Conservation (phyloP, 768 basidiomycete genomes). For the Agaricus subrufescens region DNA sequence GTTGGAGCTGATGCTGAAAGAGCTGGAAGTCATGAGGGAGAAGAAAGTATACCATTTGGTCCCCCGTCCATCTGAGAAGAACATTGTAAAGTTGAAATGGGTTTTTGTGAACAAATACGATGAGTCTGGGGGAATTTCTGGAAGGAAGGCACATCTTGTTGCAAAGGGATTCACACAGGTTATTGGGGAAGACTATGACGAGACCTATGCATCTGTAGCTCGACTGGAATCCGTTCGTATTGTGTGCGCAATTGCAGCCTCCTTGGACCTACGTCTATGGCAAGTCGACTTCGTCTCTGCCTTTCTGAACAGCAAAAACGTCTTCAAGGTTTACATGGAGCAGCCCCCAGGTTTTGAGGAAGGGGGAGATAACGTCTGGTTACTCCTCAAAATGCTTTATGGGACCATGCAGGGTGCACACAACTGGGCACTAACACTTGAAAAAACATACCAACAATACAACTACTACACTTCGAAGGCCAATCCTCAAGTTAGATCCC, state of each 20-base stretch:
- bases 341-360: too few relatives aligned
- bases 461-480: constrained; percentile 8
- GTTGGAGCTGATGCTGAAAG: neutral
- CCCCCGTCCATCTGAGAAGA: constrained; percentile 2
- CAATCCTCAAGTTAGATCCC: constrained; percentile 2
- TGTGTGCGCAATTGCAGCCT: constrained; percentile 13
- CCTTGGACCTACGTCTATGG: constrained; percentile 8
- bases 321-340: too few relatives aligned
- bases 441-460: constrained; percentile 5
- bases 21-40: neutral
- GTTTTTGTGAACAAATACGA: constrained; percentile 12
- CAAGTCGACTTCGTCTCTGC: constrained; percentile 16
- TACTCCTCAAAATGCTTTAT: constrained; percentile 13
- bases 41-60: constrained; percentile 8
- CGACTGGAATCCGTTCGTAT: constrained; percentile 15
- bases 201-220: constrained; percentile 15
- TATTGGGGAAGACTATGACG: constrained; percentile 13
- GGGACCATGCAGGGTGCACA: constrained; percentile 15
- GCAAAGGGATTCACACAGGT: constrained; percentile 14
- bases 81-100: constrained; percentile 11
- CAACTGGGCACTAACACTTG: constrained; percentile 9
- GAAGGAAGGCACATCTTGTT: constrained; percentile 13
- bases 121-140: constrained; percentile 11
- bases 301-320: neutral
- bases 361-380: too few relatives aligned